Percentiles rank a stretch among this genome's conserved stretches.
Evolutionary conservation across 352 stramenopile genomes (phyloP).

Genomic region (Pythium aristosporum): DNA sequence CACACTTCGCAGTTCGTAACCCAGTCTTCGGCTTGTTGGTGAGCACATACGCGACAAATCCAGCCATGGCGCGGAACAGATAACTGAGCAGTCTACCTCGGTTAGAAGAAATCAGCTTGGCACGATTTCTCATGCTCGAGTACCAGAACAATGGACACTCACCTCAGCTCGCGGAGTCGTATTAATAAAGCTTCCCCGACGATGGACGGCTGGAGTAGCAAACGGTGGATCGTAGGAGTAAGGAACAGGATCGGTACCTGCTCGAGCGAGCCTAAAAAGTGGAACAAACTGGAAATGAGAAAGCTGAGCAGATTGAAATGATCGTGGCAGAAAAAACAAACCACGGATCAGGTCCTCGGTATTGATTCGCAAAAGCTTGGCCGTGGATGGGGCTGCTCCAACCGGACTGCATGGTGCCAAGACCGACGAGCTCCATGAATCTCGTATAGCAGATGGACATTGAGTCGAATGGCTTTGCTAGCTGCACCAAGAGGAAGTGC

Average conservation of each 20-base stretch:
- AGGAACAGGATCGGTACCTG: neutral
- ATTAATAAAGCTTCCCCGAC: constrained; percentile 32
- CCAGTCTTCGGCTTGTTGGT: constrained; percentile 71
- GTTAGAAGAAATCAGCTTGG: neutral
- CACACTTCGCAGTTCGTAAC: constrained; percentile 71
- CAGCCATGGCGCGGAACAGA: constrained; percentile 44
- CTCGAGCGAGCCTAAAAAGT: neutral
- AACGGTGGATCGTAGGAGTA: constrained; percentile 31
- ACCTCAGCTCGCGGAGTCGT: constrained; percentile 33
- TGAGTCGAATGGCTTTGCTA: constrained; percentile 51
- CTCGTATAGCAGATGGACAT: constrained; percentile 50
- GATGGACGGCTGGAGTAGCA: constrained; percentile 33
- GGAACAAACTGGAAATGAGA: neutral
- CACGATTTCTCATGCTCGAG: neutral
- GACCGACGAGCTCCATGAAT: constrained; percentile 54
- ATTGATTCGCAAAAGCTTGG: constrained; percentile 1
- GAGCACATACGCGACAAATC: constrained; percentile 66
- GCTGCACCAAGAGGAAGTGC: constrained; percentile 52
- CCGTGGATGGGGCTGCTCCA: constrained; percentile 18
- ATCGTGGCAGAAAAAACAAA: neutral
- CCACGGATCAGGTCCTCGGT: constrained; percentile 7
- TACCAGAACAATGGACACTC: neutral
- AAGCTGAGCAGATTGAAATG: neutral
- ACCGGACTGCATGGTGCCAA: constrained; percentile 20
- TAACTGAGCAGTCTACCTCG: neutral